Base-by-base conservation (phyloP, 169 alveolate species). In the Eimeria tenella region DNA sequence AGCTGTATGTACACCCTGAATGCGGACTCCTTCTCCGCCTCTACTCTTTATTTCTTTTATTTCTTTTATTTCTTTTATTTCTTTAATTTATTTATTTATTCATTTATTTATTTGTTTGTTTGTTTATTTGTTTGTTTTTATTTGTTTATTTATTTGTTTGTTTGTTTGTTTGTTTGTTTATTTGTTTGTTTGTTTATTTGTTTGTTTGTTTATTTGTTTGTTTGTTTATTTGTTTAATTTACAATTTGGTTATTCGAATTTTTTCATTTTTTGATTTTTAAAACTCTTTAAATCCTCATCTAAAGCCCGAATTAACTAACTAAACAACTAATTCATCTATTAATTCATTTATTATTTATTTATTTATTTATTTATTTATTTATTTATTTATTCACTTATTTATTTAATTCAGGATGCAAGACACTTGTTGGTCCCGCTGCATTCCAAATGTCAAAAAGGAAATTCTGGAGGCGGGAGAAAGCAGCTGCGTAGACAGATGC, bases 401-500 rank as follows among this genome's bases (percentile, higher is more conserved):
- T 63, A 65, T 11, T 74, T 3, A 49, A 13, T 62, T 52, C 86
- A 90, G 96, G 73, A 71, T 94, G 58, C 93, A 90, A 31, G 93
- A 90, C 60, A 63, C 90, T 0, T 94, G 96, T 83, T 94, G 94
- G 91, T 56, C 93, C 11, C 92, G 92, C 70, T 94, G 96, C 77
- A 90, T 94, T 13, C 87, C 96, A 11, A 50, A 56, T 19, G 94
- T 94, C 55, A 89, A 90, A 79, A 70, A 9, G 15, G 60, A 63
- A n/a, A 63, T 50, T n/a, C 88, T 94, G 62, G 84, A 77, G 49
- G 95, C 94, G n/a, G 96, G 95, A 9, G 96, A 90, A 73, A 82
- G 75, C 82, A 90, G 90, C 65, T 86, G 95, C 53, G 9, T 86
- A 9, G 94, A 93, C 62, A 55, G 95, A 56, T 93, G 94, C 62